Conservation (phyloP, 2,329 filamentous ascomycete genomes). For the Venturia carpophila region DNA sequence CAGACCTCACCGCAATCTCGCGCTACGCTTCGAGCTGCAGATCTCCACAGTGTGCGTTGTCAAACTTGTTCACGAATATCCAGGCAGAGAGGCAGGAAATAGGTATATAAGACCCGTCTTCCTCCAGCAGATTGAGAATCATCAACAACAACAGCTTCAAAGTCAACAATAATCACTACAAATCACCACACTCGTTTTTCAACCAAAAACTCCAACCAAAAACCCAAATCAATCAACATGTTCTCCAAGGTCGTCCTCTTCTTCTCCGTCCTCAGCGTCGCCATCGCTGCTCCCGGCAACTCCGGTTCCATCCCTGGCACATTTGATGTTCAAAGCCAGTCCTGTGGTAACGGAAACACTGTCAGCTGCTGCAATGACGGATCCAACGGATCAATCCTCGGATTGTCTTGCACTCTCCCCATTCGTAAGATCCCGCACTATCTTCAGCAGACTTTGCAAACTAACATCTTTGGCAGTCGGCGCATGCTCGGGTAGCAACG, state of each 20-base stretch:
- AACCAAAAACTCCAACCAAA: slow-evolving; percentile 10
- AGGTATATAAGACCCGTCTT: slow-evolving; percentile 4
- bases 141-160: slow-evolving; percentile 10
- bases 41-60: not conserved
- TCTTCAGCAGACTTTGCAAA: not conserved
- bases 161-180: slow-evolving; percentile 2
- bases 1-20: not conserved
- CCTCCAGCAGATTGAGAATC: not conserved
- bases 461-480: not conserved
- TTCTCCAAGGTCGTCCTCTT: slow-evolving; percentile 8
- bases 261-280: slow-evolving; percentile 12
- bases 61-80: not conserved
- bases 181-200: not conserved
- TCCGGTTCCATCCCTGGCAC: not conserved
- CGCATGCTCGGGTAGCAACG: not conserved
- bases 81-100: not conserved
- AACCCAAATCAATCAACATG: slow-evolving; percentile 10
- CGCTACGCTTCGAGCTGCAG: not conserved
- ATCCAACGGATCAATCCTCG: not conserved
- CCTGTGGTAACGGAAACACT: not conserved
- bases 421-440: not conserved
- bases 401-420: not conserved
- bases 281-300: not conserved
- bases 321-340: not conserved
- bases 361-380: not conserved